Evolutionary conservation across 495 filamentous ascomycete species (phyloP).

Genomic region (Cladorrhinum samala): DNA sequence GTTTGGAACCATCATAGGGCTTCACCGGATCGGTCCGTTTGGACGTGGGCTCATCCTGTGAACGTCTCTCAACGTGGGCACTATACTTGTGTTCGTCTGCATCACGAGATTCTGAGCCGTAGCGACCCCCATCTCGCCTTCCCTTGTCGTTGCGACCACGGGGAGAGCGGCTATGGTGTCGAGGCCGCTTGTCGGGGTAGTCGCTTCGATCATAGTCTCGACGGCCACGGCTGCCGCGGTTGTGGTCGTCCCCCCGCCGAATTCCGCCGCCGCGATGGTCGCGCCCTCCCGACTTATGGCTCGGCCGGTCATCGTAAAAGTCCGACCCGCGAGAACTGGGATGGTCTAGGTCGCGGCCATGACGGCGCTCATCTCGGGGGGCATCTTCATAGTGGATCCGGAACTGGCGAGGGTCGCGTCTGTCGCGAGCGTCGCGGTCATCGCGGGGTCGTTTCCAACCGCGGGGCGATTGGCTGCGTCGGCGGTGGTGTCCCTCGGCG

Average conservation of each 20-base stretch:
- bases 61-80: constrained; percentile 41
- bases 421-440: constrained; percentile 46
- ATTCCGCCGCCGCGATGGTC: constrained; percentile 15
- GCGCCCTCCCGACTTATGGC: constrained; percentile 49
- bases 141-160: constrained; percentile 38
- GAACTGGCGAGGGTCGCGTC: constrained; percentile 51
- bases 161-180: constrained; percentile 65
- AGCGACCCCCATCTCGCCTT: constrained; percentile 31
- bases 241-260: constrained; percentile 12
- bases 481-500: constrained; percentile 47
- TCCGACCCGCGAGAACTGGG: constrained; percentile 46
- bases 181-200: constrained; percentile 54
- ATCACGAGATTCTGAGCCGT: constrained; percentile 5
- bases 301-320: constrained; percentile 37
- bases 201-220: constrained; percentile 30
- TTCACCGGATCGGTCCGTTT: constrained; percentile 28
- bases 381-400: constrained; percentile 55
- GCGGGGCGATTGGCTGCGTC: constrained; percentile 37
- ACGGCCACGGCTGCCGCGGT: constrained; percentile 14
- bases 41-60: constrained; percentile 27
- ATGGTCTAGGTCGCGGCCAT: constrained; percentile 58
- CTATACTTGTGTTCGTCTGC: constrained; percentile 28
- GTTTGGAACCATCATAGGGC: constrained; percentile 41
- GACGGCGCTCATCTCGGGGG: constrained; percentile 39
- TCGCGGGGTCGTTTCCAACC: constrained; percentile 66